Conservation (phyloP, 1,139 yeast species). For the Suhomyces maxii region DNA sequence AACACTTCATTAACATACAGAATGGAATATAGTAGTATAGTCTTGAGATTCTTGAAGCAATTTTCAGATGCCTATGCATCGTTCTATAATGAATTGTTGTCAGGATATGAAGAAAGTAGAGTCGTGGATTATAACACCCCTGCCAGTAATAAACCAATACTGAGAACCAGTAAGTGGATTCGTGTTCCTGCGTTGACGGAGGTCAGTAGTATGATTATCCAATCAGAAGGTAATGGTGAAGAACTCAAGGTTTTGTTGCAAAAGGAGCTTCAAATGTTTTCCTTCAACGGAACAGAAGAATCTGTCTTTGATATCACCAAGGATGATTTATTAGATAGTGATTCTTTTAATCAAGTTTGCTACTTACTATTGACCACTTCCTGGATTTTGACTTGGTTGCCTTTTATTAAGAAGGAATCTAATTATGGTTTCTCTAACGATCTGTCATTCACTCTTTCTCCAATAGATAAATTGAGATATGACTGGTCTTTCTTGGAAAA, state of each 20-base stretch:
- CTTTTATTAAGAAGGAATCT: conserved; percentile 48
- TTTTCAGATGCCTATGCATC: conserved; percentile 33
- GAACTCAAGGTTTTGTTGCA: conserved; percentile 19
- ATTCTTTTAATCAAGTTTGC: conserved; percentile 49
- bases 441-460: conserved; percentile 21
- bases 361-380: conserved; percentile 48
- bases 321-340: conserved; percentile 44
- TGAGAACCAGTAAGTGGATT: conserved; percentile 48
- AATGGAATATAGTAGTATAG: conserved; percentile 48
- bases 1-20: conserved; percentile 64
- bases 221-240: conserved; percentile 10
- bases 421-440: conserved; percentile 30
- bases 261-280: conserved; percentile 40
- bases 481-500: conserved; percentile 60
- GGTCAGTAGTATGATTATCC: conserved; percentile 31
- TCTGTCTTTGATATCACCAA: conserved; percentile 33
- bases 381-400: conserved; percentile 58
- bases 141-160: conserved; percentile 23
- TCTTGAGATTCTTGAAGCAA: conserved; percentile 35
- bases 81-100: conserved; percentile 33
- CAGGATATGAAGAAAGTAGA: conserved; percentile 14
- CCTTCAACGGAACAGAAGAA: conserved; percentile 21
- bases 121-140: conserved; percentile 5
- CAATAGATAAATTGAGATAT: conserved; percentile 48
- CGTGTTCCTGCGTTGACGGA: conserved; percentile 36